Evolutionary conservation across 148 eudicot genomes (phyloP).

Genomic region (Chenopodium quinoa): DNA sequence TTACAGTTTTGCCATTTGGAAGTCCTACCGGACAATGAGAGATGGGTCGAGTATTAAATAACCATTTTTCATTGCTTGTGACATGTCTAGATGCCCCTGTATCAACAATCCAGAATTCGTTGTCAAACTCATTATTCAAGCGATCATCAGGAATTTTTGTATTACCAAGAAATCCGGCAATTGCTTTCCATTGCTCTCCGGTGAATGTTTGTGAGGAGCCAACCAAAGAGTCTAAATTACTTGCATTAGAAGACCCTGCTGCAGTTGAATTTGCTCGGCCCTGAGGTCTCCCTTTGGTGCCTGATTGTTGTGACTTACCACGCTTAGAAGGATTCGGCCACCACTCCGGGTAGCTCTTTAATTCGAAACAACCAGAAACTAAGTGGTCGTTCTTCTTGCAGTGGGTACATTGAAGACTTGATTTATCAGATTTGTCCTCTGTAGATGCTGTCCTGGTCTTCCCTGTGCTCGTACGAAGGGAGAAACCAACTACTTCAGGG

Average conservation of each 20-base stretch:
- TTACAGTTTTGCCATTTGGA: too few relatives aligned
- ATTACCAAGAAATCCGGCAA: background rate
- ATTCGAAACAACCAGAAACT: background rate
- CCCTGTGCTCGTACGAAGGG: background rate
- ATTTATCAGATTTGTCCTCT: background rate
- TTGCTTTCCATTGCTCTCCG: background rate
- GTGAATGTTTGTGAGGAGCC: background rate
- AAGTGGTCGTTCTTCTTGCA: too few relatives aligned
- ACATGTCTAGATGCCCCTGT: too few relatives aligned
- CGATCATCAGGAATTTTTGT: background rate
- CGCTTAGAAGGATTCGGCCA: background rate
- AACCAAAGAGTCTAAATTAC: background rate
- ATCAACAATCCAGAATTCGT: background rate
- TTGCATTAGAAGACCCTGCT: background rate
- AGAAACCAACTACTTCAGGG: background rate
- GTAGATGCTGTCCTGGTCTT: rapidly evolving
- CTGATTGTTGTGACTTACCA: background rate
- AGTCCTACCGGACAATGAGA: too few relatives aligned
- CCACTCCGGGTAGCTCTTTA: background rate
- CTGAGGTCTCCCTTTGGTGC: background rate
- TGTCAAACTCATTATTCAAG: background rate
- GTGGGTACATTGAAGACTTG: background rate
- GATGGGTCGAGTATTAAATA: too few relatives aligned
- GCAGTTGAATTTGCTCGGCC: background rate
- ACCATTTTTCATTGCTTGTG: too few relatives aligned